Evolutionary conservation across 1,284 basidiomycete genomes (phyloP), one percentile per base, ranked within the genome.

Genomic region (Cryptococcus sp.): DNA sequence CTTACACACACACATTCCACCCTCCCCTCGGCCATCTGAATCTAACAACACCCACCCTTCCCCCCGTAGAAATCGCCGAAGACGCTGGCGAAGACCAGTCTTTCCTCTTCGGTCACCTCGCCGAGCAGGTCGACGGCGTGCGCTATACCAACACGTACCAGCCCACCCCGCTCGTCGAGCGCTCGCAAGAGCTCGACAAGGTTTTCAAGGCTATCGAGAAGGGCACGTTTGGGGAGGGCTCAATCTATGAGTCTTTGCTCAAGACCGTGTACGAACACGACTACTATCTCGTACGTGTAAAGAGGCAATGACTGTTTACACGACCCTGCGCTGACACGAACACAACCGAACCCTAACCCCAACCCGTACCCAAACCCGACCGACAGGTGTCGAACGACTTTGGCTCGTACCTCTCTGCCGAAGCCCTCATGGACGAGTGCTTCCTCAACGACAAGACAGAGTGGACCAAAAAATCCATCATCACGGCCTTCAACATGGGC

Each of bases 401-500:
- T 71, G 88, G 91, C 64, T 91, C 89, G 11, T 94, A 89, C 76
- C 83, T 95, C 59, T 82, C 84, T 57, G 91, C 91, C 9, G 81
- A 92, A 57, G 79, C 79, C 55, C 86, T 94, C 81, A 89, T 94
- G 39, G 91, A 96, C 69, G 84, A 89, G 66, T 87, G 88, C 2
- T 95, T 90, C 79, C 79, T 80, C 42, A 72, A 76, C 38, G 86
- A 93, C 71, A 84, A 82, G 57, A 83, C 85, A 0, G 87, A 87
- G 65, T 96, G 93, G 93, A 83, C 86, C 76, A 89, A 90, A 80
- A 94, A 93, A 80, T 88, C 87, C 33, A 93, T 94, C 74, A 77
- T 83, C 50, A 92, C 89, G 4, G 84, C 87, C 0, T 88, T 70
- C 63, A 72, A 89, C 84, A 95, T 94, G 91, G 91, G 91, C 76